Evolutionary conservation across 495 filamentous ascomycete genomes (phyloP).

Genomic region (Aspergillus diversus): DNA sequence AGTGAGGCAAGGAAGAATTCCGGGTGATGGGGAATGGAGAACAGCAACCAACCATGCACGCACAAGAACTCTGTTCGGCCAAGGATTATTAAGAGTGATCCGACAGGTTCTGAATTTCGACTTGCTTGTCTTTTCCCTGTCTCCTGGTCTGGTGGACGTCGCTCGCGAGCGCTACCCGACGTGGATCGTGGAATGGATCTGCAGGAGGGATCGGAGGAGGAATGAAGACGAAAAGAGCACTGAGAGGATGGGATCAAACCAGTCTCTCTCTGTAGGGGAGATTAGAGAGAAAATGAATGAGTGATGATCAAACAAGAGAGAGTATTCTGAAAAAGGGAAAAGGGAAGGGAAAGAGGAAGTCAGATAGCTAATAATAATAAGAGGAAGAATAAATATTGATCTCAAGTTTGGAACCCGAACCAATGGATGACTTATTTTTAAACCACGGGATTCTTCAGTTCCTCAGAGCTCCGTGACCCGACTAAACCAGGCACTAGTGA

Average conservation of each 20-base stretch:
- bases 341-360: conserved; percentile 7
- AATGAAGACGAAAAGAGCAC: conserved; percentile 11
- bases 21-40: conserved; percentile 22
- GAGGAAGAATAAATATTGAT: conserved; percentile 12
- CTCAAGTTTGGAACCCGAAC: conserved; percentile 17
- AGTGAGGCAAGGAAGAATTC: conserved; percentile 12
- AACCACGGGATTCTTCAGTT: conserved; percentile 6
- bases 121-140: conserved; percentile 4
- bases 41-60: conserved; percentile 42
- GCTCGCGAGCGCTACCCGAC: conserved; percentile 13
- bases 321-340: neutral
- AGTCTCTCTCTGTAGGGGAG: neutral
- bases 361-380: conserved; percentile 7
- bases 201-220: conserved; percentile 41
- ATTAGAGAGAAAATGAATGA: conserved; percentile 6
- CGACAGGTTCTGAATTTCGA: conserved; percentile 6
- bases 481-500: neutral
- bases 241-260: conserved; percentile 8
- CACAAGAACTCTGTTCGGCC: conserved; percentile 5
- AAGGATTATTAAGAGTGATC: conserved; percentile 11
- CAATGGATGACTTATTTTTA: conserved; percentile 9
- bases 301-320: neutral
- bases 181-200: conserved; percentile 45
- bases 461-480: neutral
- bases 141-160: conserved; percentile 13